Evolutionary conservation across 305 asterid genomes (phyloP).

Genomic region (Solanum aculeatissimum): DNA sequence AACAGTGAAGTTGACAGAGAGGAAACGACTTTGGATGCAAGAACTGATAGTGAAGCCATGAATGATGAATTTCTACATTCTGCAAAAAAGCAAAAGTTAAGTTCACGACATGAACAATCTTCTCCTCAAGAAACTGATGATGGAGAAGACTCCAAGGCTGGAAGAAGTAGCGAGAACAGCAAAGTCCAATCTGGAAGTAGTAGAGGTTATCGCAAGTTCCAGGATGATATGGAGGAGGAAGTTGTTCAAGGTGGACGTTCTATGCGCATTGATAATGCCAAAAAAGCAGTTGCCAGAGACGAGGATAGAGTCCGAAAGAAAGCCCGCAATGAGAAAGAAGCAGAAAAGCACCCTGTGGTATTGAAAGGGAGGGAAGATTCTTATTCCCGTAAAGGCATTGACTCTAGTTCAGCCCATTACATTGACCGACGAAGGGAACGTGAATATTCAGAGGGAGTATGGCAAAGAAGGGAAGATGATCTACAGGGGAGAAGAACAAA

Average conservation of each 20-base stretch:
- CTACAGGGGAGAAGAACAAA: constrained; percentile 45
- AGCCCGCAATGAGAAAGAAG: constrained; percentile 50
- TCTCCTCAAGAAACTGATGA: constrained; percentile 48
- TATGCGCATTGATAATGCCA: constrained; percentile 20
- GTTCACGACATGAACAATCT: constrained; percentile 29
- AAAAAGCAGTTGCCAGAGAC: constrained; percentile 32
- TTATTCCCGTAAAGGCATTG: constrained; percentile 40
- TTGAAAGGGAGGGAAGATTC: constrained; percentile 57
- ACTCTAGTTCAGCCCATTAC: constrained; percentile 31
- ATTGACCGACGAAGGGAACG: constrained; percentile 57
- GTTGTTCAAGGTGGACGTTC: constrained; percentile 51
- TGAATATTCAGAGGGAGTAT: constrained; percentile 55
- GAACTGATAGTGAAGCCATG: constrained; percentile 14
- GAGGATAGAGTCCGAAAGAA: constrained; percentile 33
- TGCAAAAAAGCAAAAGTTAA: constrained; percentile 28
- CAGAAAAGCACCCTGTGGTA: constrained; percentile 29
- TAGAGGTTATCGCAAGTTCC: constrained; percentile 37
- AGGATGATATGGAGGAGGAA: constrained; percentile 51
- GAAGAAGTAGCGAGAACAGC: constrained; percentile 62
- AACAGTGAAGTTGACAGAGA: constrained; percentile 34
- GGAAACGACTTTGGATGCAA: constrained; percentile 29
- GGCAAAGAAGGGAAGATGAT: constrained; percentile 65
- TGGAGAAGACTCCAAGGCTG: constrained; percentile 50
- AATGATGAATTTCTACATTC: constrained; percentile 29
- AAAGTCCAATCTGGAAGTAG: constrained; percentile 74